These are phyloP conservation scores for Mortierella sp. DNA, from an alignment of 371 early-diverging fungal genomes.

Conservation along the genomic window DNA sequence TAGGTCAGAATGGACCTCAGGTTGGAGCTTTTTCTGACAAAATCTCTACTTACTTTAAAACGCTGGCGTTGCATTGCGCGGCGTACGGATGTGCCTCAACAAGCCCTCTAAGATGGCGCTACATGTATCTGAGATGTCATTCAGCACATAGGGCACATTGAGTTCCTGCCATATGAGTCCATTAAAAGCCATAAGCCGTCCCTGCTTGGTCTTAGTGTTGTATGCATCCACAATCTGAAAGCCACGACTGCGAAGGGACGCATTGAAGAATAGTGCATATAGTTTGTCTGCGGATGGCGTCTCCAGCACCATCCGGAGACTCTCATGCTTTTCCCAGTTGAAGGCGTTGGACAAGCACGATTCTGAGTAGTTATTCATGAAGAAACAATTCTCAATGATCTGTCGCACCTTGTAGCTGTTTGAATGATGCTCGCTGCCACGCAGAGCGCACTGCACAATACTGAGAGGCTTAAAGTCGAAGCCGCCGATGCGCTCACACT, in stretches of 20 bases:
- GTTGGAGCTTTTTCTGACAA: not conserved
- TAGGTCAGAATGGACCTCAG: not conserved
- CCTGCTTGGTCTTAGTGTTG: not conserved
- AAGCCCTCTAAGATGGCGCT: not conserved
- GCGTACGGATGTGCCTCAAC: not conserved
- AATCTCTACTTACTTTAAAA: not conserved
- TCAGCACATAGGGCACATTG: not conserved
- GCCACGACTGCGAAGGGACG: not conserved
- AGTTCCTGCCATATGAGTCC: conserved; percentile 7
- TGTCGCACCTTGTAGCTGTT: conserved; percentile 13
- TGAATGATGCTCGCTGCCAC: conserved; percentile 5
- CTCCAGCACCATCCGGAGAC: not conserved
- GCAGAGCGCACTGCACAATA: conserved; percentile 10
- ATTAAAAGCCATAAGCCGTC: conserved; percentile 10
- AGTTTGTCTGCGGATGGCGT: not conserved
- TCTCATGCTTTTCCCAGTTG: conserved; percentile 11
- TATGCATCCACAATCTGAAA: not conserved
- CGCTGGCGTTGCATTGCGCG: not conserved
- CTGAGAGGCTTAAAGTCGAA: conserved; percentile 15
- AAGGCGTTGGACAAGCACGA: not conserved
- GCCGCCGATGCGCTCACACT: conserved; percentile 6
- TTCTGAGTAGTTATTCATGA: not conserved
- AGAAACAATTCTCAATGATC: conserved; percentile 5
- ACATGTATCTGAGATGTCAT: conserved; percentile 7
- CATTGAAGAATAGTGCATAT: not conserved